phyloP scores from a whole-genome alignment of 352 stramenopile species.

The Phytophthora crassamura region DNA sequence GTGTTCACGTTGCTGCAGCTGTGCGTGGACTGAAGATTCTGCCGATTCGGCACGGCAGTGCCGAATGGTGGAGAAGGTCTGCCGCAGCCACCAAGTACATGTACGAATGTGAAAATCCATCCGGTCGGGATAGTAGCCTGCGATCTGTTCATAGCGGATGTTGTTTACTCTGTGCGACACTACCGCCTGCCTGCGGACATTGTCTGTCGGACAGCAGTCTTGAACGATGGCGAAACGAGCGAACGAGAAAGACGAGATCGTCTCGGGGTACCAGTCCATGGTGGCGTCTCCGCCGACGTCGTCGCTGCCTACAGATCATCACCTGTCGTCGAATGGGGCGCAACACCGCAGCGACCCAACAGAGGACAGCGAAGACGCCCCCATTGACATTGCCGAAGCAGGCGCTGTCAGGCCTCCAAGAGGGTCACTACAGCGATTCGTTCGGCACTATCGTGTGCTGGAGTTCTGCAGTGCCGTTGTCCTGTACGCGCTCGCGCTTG shows the following conservation, averaged over 20 bases:
- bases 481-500: slow-evolving; percentile 53
- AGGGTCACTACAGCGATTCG: slow-evolving; percentile 17
- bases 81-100: too few relatives aligned
- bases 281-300: slow-evolving; percentile 8
- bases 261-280: slow-evolving; percentile 26
- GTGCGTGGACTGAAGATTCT: too few relatives aligned
- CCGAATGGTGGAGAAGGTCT: too few relatives aligned
- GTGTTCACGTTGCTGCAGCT: too few relatives aligned
- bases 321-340: slow-evolving; percentile 9
- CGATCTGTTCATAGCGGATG: too few relatives aligned
- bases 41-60: too few relatives aligned
- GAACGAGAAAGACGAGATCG: slow-evolving; percentile 18
- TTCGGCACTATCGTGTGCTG: slow-evolving; percentile 51
- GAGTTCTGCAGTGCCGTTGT: slow-evolving; percentile 61
- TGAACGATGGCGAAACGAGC: slow-evolving; percentile 3
- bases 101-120: too few relatives aligned
- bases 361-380: slow-evolving; percentile 15
- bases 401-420: slow-evolving; percentile 2
- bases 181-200: too few relatives aligned
- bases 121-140: too few relatives aligned
- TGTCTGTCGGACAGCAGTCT: too few relatives aligned
- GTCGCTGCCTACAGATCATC: slow-evolving; percentile 1
- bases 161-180: slow-evolving; percentile 16
- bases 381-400: slow-evolving; percentile 22
- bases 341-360: slow-evolving; percentile 9